A percentile compares a stretch with the other conserved stretches of the same genome.
These are phyloP conservation scores for Bipolaris sorokiniana DNA, from an alignment of 2,329 filamentous ascomycete species.

Conservation along the genomic window DNA sequence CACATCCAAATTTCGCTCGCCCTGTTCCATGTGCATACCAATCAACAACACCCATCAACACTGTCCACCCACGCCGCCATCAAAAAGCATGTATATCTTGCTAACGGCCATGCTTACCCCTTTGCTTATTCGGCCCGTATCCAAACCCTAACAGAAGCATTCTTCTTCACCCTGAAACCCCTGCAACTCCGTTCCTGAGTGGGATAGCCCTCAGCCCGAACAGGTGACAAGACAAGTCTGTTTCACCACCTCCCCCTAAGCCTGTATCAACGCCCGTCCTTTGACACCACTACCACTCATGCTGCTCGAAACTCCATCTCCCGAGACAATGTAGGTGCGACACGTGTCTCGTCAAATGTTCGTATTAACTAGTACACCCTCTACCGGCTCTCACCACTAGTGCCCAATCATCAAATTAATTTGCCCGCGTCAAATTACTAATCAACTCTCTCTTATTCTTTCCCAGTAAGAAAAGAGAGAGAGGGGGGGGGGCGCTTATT, in stretches of 20 bases:
- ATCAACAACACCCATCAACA: background rate
- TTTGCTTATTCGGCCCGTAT: conserved; percentile 7
- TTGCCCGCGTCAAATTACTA: too few relatives aligned
- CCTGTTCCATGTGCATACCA: background rate
- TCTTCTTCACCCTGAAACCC: conserved; percentile 4
- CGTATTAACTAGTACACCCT: background rate
- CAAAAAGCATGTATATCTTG: background rate
- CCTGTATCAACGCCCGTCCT: background rate
- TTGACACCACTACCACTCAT: conserved; percentile 4
- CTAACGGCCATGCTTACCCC: background rate
- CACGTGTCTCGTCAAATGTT: conserved; percentile 6
- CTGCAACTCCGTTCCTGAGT: background rate
- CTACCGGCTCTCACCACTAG: background rate
- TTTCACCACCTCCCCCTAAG: conserved; percentile 3
- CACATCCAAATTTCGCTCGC: background rate
- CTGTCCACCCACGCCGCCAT: background rate
- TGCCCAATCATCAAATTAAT: background rate
- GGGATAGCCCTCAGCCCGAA: conserved; percentile 7
- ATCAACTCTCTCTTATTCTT: too few relatives aligned
- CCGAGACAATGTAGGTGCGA: conserved; percentile 9
- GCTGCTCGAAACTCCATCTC: background rate
- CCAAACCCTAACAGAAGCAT: conserved; percentile 3
- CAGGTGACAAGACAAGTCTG: conserved; percentile 2
- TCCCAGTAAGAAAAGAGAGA: too few relatives aligned
- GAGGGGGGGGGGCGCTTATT: too few relatives aligned